A percentile compares a stretch with the other conserved stretches of the same genome.
These are phyloP conservation scores for Plantago major DNA, from an alignment of 257 asterid genomes.

Conservation along the genomic window DNA sequence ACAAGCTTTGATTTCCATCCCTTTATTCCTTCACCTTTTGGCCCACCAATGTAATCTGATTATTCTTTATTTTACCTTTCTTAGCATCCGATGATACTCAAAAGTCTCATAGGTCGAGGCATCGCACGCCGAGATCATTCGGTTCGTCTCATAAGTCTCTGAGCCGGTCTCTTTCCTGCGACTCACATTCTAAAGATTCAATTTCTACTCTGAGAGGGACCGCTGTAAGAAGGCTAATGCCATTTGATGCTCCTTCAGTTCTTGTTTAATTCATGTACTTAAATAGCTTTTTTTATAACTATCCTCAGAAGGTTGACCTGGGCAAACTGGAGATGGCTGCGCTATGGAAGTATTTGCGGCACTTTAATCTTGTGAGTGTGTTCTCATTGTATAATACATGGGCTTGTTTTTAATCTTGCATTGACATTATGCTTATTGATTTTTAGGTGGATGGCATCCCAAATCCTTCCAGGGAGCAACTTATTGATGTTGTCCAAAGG, in stretches of 20 bases:
- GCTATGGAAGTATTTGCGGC: slow-evolving; percentile 76
- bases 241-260: background rate
- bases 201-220: slow-evolving; percentile 44
- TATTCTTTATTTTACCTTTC: slow-evolving; percentile 21
- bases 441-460: slow-evolving; percentile 64
- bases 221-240: slow-evolving; percentile 32
- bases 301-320: slow-evolving; percentile 69
- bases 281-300: background rate
- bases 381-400: background rate
- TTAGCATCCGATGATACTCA: slow-evolving; percentile 76
- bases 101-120: slow-evolving; percentile 70
- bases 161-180: slow-evolving; percentile 58
- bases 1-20: slow-evolving; percentile 20
- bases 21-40: slow-evolving; percentile 36
- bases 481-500: slow-evolving; percentile 80
- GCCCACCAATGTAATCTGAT: slow-evolving; percentile 41
- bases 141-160: slow-evolving; percentile 50
- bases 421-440: background rate
- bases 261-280: background rate
- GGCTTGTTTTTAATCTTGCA: background rate
- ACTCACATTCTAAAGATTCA: slow-evolving; percentile 68
- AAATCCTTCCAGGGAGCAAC: slow-evolving; percentile 84
- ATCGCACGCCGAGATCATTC: slow-evolving; percentile 51
- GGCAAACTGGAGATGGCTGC: slow-evolving; percentile 90
- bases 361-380: slow-evolving; percentile 79